Conservation (phyloP, 805 yeast species). For the Candida ipomoeae region DNA sequence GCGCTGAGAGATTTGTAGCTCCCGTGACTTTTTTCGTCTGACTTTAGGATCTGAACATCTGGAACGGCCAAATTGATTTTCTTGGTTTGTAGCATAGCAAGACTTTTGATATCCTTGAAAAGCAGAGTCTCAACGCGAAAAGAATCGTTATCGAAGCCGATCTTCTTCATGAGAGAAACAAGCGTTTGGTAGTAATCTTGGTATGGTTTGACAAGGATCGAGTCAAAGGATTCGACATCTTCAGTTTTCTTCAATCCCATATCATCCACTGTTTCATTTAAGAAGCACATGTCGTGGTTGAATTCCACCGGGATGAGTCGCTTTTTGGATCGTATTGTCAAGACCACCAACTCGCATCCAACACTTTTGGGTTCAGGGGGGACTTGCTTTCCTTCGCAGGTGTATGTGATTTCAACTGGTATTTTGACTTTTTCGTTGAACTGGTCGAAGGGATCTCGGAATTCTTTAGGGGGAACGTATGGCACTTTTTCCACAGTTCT, state of each 20-base stretch:
- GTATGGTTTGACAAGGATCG: constrained; percentile 31
- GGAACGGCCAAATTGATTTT: constrained; percentile 28
- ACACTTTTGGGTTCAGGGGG: constrained; percentile 34
- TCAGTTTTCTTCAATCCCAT: constrained; percentile 19
- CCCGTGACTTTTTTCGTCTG: constrained; percentile 18
- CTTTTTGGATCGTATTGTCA: constrained; percentile 33
- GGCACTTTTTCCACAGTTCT: constrained; percentile 24
- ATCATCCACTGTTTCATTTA: constrained; percentile 28
- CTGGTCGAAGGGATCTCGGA: constrained; percentile 16
- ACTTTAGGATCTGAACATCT: constrained; percentile 16
- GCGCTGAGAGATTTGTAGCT: constrained; percentile 19
- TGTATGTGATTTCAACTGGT: constrained; percentile 32
- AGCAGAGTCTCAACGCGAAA: constrained; percentile 33
- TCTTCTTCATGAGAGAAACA: constrained; percentile 26
- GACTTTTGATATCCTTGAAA: constrained; percentile 32
- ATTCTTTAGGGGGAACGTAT: constrained; percentile 33
- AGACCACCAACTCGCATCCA: constrained; percentile 32
- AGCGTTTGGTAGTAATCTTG: constrained; percentile 24
- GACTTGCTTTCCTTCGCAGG: constrained; percentile 13
- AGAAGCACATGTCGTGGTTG: constrained; percentile 37
- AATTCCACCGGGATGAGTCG: constrained; percentile 38
- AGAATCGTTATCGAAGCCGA: constrained; percentile 29
- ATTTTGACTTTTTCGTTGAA: constrained; percentile 21
- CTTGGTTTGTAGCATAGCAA: constrained; percentile 34
- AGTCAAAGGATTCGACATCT: constrained; percentile 27